Evolutionary conservation across 2,329 filamentous ascomycete genomes (phyloP), one percentile per base, ranked within the genome.

Genomic region (Colletotrichum spinosum): DNA sequence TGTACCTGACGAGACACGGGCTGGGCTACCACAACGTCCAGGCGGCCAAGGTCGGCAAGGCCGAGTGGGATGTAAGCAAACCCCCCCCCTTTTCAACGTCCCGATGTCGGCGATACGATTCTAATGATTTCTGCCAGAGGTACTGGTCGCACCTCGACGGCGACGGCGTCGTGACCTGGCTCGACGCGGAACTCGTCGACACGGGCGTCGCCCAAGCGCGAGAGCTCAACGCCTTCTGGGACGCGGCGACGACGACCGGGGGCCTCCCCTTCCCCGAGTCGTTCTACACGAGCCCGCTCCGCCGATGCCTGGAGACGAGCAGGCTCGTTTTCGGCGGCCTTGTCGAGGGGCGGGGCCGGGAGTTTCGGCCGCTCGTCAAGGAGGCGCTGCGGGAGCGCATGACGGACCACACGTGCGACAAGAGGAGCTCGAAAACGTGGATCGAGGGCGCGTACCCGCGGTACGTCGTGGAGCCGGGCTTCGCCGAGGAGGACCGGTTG

Each of bases 321-420:
- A 76, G 78, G 34, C 73, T 85, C 3, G 83, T 84, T 6, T 89
- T 86, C 69, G 70, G 72, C 0, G 78, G 78, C 1, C 73, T 88
- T 7, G 69, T 75, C 58, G 60, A 69, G 11, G 65, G 69, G 54
- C 77, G 60, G 68, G 82, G 44, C 73, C 71, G 69, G 10, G 76
- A 78, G 0, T 87, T 87, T 67, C 75, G 73, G 6, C 86, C 86
- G 0, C 75, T 81, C 2, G 75, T 90, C 70, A 89, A 88, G 71
- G 88, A 90, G 63, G 72, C 82, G 5, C 77, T 90, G 12, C 80
- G 88, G 17, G 88, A 91, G 72, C 83, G 84, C 2, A 81, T 88
- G 62, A 87, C 85, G 8, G 79, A 84, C 58, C 88, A 90, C 72
- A 90, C 87, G 0, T 90, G 88, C 72, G 87, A 90, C 72, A 80